Conservation (phyloP, 1,284 basidiomycete genomes). For the Schizopora paradoxa region DNA sequence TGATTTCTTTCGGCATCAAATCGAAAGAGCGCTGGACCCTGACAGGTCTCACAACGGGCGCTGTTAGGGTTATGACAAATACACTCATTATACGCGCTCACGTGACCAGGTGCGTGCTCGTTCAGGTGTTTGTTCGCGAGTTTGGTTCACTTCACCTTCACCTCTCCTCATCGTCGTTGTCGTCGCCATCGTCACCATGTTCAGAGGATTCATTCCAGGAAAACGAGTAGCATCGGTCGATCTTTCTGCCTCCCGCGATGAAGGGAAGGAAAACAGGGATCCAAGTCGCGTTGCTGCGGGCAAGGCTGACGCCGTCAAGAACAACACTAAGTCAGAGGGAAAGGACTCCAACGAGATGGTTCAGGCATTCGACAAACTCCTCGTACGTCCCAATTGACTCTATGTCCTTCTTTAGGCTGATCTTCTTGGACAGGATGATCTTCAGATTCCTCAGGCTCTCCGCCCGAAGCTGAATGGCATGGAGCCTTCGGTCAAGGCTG, state of each 20-base stretch:
- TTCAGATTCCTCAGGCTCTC: conserved; percentile 75
- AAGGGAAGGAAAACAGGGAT: conserved; percentile 14
- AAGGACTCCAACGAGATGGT: conserved; percentile 33
- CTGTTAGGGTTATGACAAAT: neutral
- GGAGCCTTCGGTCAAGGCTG: conserved; percentile 78
- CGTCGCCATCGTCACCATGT: conserved; percentile 11
- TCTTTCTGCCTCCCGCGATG: conserved; percentile 1
- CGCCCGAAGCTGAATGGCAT: conserved; percentile 73
- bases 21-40: too few relatives aligned
- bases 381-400: conserved; percentile 40
- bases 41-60: too few relatives aligned
- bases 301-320: neutral
- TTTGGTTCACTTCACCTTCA: neutral
- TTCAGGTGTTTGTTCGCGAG: conserved; percentile 1
- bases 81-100: neutral
- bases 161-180: neutral
- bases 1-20: too few relatives aligned
- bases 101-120: neutral
- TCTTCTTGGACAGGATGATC: conserved; percentile 55
- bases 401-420: conserved; percentile 1
- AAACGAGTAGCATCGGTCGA: conserved; percentile 10
- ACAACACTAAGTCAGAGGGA: neutral
- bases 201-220: conserved; percentile 14
- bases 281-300: neutral
- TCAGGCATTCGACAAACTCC: conserved; percentile 66